Conservation (phyloP, 2,329 filamentous ascomycete genomes). For the Pseudodiploospora longispora region DNA sequence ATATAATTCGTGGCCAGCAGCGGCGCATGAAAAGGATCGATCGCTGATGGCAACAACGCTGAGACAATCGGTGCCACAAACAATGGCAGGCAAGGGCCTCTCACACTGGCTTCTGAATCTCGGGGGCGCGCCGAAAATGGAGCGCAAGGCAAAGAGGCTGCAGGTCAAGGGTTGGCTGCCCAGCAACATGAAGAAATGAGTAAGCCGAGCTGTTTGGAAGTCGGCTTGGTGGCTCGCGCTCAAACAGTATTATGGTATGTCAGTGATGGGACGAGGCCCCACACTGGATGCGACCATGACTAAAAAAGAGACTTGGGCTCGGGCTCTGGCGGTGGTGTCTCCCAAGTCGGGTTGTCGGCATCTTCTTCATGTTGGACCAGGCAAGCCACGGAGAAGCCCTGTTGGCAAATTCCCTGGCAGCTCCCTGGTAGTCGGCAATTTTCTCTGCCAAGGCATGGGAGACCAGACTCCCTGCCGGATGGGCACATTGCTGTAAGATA, state of each 20-base stretch:
- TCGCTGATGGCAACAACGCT: slow-evolving; percentile 31
- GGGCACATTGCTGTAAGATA: too few relatives aligned
- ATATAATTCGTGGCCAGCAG: slow-evolving; percentile 33
- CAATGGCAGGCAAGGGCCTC: slow-evolving; percentile 30
- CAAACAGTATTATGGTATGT: not conserved
- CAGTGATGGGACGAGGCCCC: not conserved
- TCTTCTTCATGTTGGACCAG: too few relatives aligned
- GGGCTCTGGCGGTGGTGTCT: too few relatives aligned
- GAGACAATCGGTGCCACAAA: slow-evolving; percentile 29
- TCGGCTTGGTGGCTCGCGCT: not conserved
- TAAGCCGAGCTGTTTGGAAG: too few relatives aligned
- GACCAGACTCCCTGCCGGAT: too few relatives aligned
- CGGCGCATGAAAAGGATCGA: slow-evolving; percentile 19
- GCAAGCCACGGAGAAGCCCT: too few relatives aligned
- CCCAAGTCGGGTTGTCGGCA: too few relatives aligned
- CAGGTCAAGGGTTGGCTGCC: slow-evolving; percentile 17
- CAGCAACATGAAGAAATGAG: slow-evolving; percentile 12
- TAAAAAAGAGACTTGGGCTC: not conserved
- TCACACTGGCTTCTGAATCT: slow-evolving; percentile 33
- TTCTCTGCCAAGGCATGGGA: too few relatives aligned
- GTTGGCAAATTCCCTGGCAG: too few relatives aligned
- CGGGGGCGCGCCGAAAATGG: slow-evolving; percentile 6
- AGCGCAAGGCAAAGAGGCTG: slow-evolving; percentile 11
- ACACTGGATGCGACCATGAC: slow-evolving; percentile 3
- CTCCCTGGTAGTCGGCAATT: too few relatives aligned